These are phyloP conservation scores for Ascosphaera apis DNA, from an alignment of 2,329 filamentous ascomycete species.

Conservation along the genomic window DNA sequence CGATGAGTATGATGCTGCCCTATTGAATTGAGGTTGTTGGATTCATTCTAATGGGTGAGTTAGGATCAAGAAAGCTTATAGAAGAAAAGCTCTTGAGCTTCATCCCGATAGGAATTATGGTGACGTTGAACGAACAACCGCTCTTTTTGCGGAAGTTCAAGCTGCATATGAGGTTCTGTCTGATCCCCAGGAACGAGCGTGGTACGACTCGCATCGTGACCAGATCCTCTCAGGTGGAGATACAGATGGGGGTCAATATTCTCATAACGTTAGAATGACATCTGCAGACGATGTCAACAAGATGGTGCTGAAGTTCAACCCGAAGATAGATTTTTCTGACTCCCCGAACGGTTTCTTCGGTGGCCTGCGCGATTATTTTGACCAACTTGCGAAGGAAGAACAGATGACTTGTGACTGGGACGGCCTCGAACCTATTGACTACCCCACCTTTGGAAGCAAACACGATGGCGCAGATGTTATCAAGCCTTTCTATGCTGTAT, in stretches of 20 bases:
- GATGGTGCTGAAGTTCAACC: slow-evolving; percentile 60
- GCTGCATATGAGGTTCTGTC: slow-evolving; percentile 89
- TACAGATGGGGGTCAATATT: slow-evolving; percentile 28
- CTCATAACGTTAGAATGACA: slow-evolving; percentile 50
- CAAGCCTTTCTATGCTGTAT: slow-evolving; percentile 56
- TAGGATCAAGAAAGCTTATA: slow-evolving; percentile 84
- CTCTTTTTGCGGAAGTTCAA: slow-evolving; percentile 74
- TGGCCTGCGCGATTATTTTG: slow-evolving; percentile 53
- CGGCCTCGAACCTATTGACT: slow-evolving; percentile 35
- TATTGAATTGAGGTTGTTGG: neutral
- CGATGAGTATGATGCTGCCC: slow-evolving; percentile 40
- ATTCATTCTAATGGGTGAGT: neutral
- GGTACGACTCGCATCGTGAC: slow-evolving; percentile 90
- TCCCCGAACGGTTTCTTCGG: slow-evolving; percentile 66
- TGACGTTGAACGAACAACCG: slow-evolving; percentile 62
- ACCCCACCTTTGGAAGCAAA: slow-evolving; percentile 65
- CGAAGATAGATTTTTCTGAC: slow-evolving; percentile 58
- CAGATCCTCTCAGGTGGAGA: slow-evolving; percentile 50
- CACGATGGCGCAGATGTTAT: slow-evolving; percentile 49
- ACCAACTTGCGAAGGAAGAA: slow-evolving; percentile 61
- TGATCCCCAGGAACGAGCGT: slow-evolving; percentile 82
- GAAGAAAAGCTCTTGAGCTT: slow-evolving; percentile 69
- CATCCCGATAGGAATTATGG: slow-evolving; percentile 88
- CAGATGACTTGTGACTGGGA: slow-evolving; percentile 49
- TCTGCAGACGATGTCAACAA: slow-evolving; percentile 56